Percentiles rank a stretch among this genome's conserved stretches.
Conservation (phyloP, 257 asterid genomes). For the Lavandula angustifolia region DNA sequence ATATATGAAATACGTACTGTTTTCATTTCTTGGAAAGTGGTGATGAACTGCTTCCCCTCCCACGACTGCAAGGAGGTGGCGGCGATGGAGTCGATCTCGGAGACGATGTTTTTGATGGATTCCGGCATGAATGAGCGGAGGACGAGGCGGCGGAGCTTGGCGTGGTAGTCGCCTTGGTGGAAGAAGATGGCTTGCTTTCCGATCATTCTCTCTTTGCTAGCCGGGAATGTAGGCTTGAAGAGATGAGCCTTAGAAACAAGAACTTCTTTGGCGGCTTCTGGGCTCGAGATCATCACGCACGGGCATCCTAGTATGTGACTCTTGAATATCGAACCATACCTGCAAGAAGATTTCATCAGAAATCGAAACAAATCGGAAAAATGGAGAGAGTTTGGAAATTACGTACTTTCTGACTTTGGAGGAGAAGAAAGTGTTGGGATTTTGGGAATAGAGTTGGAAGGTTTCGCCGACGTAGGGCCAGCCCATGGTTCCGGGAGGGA, state of each 20-base stretch:
- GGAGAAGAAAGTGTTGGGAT: slow-evolving; percentile 69
- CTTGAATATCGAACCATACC: slow-evolving; percentile 84
- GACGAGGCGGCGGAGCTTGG: slow-evolving; percentile 57
- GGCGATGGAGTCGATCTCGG: slow-evolving; percentile 54
- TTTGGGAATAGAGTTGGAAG: slow-evolving; percentile 65
- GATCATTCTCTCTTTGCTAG: slow-evolving; percentile 74
- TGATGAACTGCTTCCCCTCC: slow-evolving; percentile 49
- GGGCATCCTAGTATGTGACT: slow-evolving; percentile 67
- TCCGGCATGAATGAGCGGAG: slow-evolving; percentile 71
- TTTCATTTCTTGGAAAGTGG: slow-evolving; percentile 79
- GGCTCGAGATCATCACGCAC: slow-evolving; percentile 78
- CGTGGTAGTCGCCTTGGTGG: slow-evolving; percentile 70
- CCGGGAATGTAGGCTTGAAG: slow-evolving; percentile 80
- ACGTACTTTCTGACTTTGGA: slow-evolving; percentile 63
- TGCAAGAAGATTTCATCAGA: slow-evolving; percentile 9
- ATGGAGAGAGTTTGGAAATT: not conserved
- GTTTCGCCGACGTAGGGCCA: slow-evolving; percentile 85
- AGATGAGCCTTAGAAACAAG: slow-evolving; percentile 65
- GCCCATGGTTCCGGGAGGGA: slow-evolving; percentile 83
- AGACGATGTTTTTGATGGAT: slow-evolving; percentile 52
- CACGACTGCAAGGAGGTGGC: slow-evolving; percentile 45
- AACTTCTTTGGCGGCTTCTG: slow-evolving; percentile 65
- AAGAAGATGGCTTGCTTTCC: slow-evolving; percentile 78
- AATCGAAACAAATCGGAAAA: too few relatives aligned
- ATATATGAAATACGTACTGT: slow-evolving; percentile 41